A percentile compares a stretch with the other conserved stretches of the same genome.
These are phyloP conservation scores for Thielaviopsis euricoi DNA, from an alignment of 2,329 filamentous ascomycete genomes.

Conservation along the genomic window DNA sequence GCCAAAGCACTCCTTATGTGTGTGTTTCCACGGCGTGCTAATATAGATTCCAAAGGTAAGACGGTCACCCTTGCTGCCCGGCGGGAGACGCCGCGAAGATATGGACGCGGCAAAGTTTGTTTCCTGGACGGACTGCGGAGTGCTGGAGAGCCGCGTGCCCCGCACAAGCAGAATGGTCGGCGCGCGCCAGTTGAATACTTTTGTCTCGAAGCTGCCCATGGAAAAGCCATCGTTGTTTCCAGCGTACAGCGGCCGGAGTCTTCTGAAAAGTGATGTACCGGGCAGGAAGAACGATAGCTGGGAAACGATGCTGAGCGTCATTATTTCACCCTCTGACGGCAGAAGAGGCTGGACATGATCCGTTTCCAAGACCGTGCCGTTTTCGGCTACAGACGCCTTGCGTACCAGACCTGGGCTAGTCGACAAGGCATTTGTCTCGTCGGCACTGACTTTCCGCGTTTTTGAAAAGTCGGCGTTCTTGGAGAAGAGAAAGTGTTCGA, in stretches of 20 bases:
- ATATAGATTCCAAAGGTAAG: slow-evolving; percentile 54
- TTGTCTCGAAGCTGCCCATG: slow-evolving; percentile 59
- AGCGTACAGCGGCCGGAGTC: slow-evolving; percentile 51
- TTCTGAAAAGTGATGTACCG: slow-evolving; percentile 45
- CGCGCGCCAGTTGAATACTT: slow-evolving; percentile 61
- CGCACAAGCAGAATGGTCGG: slow-evolving; percentile 57
- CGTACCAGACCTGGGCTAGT: background rate
- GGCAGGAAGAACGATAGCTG: slow-evolving; percentile 61
- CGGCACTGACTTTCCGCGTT: slow-evolving; percentile 12
- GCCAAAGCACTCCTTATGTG: slow-evolving; percentile 52
- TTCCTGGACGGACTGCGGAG: slow-evolving; percentile 33
- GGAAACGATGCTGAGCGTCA: slow-evolving; percentile 46
- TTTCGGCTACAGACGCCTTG: background rate
- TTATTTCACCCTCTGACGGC: slow-evolving; percentile 38
- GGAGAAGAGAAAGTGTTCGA: slow-evolving; percentile 61
- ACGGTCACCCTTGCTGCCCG: slow-evolving; percentile 30
- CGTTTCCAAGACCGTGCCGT: background rate
- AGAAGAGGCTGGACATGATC: slow-evolving; percentile 31
- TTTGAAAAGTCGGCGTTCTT: slow-evolving; percentile 52
- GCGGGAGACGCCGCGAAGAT: slow-evolving; percentile 43
- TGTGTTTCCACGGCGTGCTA: slow-evolving; percentile 51
- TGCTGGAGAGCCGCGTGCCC: slow-evolving; percentile 40
- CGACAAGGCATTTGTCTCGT: background rate
- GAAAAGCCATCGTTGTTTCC: slow-evolving; percentile 58
- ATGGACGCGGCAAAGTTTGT: slow-evolving; percentile 42